Base-by-base conservation (phyloP, 345 rosid genomes). In the Combretum micranthum region DNA sequence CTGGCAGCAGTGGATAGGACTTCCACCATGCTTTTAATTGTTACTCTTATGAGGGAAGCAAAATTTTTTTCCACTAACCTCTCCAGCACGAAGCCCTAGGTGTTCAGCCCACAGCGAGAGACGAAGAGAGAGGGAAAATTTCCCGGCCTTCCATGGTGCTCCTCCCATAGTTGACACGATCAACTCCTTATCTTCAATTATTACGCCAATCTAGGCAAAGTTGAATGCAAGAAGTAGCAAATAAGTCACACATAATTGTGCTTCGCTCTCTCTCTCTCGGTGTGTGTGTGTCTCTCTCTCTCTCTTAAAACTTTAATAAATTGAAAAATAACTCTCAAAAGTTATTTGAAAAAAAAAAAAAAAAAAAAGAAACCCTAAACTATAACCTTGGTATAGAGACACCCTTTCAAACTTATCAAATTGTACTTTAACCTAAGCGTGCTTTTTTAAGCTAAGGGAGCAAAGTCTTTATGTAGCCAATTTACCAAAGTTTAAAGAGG, bases 111-210 rank as follows among this genome's bases (percentile, higher is more conserved):
- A 93, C 67, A 93, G 71, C 4, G 99, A 81, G 12, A 87, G 87
- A 64, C 99, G 90, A 61, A 93, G 97, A 70, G 92, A 85, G 62
- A 61, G 56, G 59, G 92, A 50, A 72, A 90, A 87, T 55, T 75
- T 90, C 65, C 99, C 99, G 64, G 99, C 97, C 68, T 87, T 85
- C 99, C 97, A 83, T 47, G 96, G 92, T 52, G 79, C 79, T 64
- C 96, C 99, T 65, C 85, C 95, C 97, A 93, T 90, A 63, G 56
- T 69, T 1, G 99, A 93, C 73, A 83, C 85, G 55, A 93, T 82
- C 0, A 79, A 66, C 60, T 87, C 99, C 69, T 76, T 87, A 80
- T 93, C 99, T 75, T 93, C 97, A 2, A 90, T 85, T 47, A 93
- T 77, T 59, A 87, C 80, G 18, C 81, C 97, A 63, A 93, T 90